Base-by-base conservation (phyloP, 2,329 filamentous ascomycete species). In the Neophaeococcomyces mojaviensis region DNA sequence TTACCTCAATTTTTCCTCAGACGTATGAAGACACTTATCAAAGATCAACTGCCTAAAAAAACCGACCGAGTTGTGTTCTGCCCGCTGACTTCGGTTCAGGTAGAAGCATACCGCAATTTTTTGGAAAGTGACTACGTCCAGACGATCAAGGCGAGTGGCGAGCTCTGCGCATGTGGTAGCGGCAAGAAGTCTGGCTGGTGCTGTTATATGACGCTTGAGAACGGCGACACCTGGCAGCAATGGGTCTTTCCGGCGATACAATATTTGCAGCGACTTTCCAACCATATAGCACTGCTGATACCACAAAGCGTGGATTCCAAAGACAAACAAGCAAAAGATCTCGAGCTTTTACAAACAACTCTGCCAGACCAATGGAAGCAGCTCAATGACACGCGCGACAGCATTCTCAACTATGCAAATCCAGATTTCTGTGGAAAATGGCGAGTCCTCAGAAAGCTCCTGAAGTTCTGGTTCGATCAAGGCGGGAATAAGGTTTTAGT, bases 341-440 rank as follows among this genome's bases (percentile, higher is more conserved):
- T 92, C 5, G 76, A 81, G 33, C 81, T 79, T 53, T 76, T 98
- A 2, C 74, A 86, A 59, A 75, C 79, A 1, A 88, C 86, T 44
- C 70, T 89, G 13, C 90, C 92, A 0, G 72, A 84, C 30, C 70
- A 73, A 2, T 96, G 88, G 86, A 71, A 81, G 57, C 69, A 81
- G 16, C 71, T 95, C 0, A 92, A 88, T 59, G 70, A 72, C 9
- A 78, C 83, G 16, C 77, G 87, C 35, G 87, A 95, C 56, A 86
- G 81, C 7, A 83, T 97, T 48, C 67, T 86, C 41, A 85, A 84
- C 56, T 82, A 88, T 41, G 83, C 88, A 1, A 88, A 95, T 56
- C 84, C 87, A 0, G 85, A 94, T 47, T 96, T 89, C 54, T 98
- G 92, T 59, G 92, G 92, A 3, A 98, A 98, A 65, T 98, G 92